Evolutionary conservation across 371 early-diverging fungal genomes (phyloP).

Genomic region (Lichtheimia ramosa): DNA sequence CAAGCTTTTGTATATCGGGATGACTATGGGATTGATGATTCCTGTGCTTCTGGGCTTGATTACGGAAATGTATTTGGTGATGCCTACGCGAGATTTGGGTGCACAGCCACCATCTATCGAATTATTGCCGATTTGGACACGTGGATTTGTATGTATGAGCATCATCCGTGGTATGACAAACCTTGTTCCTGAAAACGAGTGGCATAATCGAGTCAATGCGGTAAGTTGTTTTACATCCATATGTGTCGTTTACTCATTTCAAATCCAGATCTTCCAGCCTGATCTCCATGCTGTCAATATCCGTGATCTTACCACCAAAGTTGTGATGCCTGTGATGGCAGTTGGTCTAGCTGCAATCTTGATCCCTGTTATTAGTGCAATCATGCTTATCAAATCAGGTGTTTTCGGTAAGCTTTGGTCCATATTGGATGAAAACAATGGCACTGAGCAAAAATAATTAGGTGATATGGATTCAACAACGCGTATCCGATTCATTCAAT

Average conservation of each 20-base stretch:
- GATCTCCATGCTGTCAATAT: slow-evolving; percentile 9
- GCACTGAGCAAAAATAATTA: background rate
- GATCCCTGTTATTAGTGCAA: slow-evolving; percentile 6
- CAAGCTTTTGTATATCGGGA: background rate
- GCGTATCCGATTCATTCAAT: slow-evolving; percentile 27
- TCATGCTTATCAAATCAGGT: slow-evolving; percentile 6
- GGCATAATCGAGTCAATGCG: slow-evolving; percentile 7
- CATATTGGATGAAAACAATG: background rate
- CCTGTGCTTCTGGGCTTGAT: slow-evolving; percentile 49
- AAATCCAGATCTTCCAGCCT: slow-evolving; percentile 9
- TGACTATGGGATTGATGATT: slow-evolving; percentile 35
- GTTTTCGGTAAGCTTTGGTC: slow-evolving; percentile 6
- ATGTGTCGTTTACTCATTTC: background rate
- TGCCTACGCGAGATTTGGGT: slow-evolving; percentile 37
- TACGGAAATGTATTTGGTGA: slow-evolving; percentile 49
- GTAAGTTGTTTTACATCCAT: slow-evolving; percentile 5
- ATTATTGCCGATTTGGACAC: slow-evolving; percentile 29
- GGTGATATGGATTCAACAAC: slow-evolving; percentile 17
- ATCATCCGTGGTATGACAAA: slow-evolving; percentile 15
- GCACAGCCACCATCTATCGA: slow-evolving; percentile 26
- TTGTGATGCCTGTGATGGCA: slow-evolving; percentile 8
- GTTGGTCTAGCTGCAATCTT: slow-evolving; percentile 5
- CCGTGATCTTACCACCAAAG: slow-evolving; percentile 3
- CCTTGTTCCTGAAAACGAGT: slow-evolving; percentile 9
- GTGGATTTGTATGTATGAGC: slow-evolving; percentile 19